Conservation (phyloP, 2,329 filamentous ascomycete genomes). For the Cryphonectria naterciae region DNA sequence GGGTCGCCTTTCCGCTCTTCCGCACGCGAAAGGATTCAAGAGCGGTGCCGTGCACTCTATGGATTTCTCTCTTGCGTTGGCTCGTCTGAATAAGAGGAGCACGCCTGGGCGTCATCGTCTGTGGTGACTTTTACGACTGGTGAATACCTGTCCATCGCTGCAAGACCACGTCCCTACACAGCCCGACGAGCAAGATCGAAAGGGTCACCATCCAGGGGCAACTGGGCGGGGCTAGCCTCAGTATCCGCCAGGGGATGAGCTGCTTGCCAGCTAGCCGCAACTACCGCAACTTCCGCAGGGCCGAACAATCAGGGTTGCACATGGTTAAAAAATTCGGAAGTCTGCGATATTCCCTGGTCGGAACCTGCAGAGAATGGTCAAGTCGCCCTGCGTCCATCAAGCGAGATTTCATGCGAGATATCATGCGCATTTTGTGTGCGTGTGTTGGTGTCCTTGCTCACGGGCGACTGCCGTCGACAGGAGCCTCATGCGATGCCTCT, state of each 20-base stretch:
- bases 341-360: neutral
- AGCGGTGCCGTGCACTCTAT: neutral
- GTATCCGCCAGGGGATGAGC: neutral
- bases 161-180: neutral
- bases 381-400: neutral
- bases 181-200: neutral
- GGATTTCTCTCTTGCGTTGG: neutral
- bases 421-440: neutral
- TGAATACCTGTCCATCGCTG: neutral
- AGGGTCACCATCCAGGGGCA: neutral
- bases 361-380: neutral
- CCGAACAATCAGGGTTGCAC: neutral
- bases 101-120: neutral
- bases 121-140: neutral
- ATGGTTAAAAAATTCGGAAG: neutral
- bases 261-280: neutral
- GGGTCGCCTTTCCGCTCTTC: neutral
- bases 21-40: neutral
- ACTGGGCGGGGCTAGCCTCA: neutral
- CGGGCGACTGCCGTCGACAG: neutral
- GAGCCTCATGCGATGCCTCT: neutral
- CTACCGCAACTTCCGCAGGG: conserved; percentile 1
- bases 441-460: neutral
- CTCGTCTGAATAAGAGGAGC: neutral
- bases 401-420: neutral